These are phyloP conservation scores for Arthroderma sp. DNA, from an alignment of 2,329 filamentous ascomycete genomes.

Conservation along the genomic window DNA sequence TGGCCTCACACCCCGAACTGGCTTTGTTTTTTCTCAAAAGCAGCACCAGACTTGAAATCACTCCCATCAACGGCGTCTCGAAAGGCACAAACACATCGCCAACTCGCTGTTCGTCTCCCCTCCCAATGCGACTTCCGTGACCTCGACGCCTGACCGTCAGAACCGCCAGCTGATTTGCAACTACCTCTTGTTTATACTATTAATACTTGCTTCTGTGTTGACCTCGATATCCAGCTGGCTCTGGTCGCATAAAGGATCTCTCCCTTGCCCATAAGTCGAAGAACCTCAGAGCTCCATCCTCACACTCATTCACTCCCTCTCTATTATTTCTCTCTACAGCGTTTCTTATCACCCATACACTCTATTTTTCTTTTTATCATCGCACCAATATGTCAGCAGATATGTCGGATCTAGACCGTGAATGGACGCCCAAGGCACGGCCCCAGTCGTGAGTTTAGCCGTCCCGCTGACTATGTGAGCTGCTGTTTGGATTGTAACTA, in stretches of 20 bases:
- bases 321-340: too few relatives aligned
- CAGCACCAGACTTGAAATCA: not conserved
- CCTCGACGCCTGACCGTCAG: constrained; percentile 2
- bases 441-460: constrained; percentile 54
- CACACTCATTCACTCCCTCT: too few relatives aligned
- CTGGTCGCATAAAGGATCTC: constrained; percentile 11
- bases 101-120: too few relatives aligned
- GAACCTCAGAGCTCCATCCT: too few relatives aligned
- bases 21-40: not conserved
- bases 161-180: constrained; percentile 2
- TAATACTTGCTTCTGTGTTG: not conserved
- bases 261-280: too few relatives aligned
- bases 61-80: not conserved
- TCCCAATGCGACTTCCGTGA: constrained; percentile 1
- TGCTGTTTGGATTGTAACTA: constrained; percentile 3
- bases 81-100: too few relatives aligned
- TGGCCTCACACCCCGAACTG: too few relatives aligned
- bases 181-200: not conserved
- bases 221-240: constrained; percentile 18
- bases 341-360: not conserved
- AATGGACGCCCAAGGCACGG: constrained; percentile 69
- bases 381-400: not conserved
- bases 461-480: constrained; percentile 2
- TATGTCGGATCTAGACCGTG: constrained; percentile 53
- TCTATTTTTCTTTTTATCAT: not conserved